Conservation (phyloP, 768 basidiomycete genomes). For the Tulasnella sp. region DNA sequence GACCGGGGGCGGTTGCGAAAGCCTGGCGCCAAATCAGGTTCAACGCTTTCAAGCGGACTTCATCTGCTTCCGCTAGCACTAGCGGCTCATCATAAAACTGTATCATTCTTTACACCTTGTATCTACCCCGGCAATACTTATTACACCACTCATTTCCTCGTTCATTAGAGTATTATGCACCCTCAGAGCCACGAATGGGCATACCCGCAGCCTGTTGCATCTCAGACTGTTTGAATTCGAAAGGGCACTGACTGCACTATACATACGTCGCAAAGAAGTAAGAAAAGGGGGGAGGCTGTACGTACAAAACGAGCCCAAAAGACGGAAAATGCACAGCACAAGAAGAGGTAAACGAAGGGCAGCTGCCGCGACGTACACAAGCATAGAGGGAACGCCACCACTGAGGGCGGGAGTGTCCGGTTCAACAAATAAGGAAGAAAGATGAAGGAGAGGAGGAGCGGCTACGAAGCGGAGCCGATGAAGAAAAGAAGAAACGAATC, state of each 20-base stretch:
- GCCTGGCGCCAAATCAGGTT: conserved; percentile 30
- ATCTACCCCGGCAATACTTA: neutral
- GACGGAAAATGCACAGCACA: conserved; percentile 20
- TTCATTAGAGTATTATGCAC: neutral
- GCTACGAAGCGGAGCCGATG: neutral
- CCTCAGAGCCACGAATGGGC: neutral
- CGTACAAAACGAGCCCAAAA: neutral
- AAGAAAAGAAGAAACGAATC: neutral
- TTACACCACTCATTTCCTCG: neutral
- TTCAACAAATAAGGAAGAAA: neutral
- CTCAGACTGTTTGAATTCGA: neutral
- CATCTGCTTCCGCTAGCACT: neutral
- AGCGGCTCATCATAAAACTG: neutral
- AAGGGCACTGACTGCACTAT: conserved; percentile 7
- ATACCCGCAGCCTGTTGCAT: neutral
- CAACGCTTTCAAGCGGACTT: neutral
- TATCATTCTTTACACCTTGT: neutral
- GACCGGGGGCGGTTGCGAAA: conserved; percentile 62
- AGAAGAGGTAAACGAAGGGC: neutral
- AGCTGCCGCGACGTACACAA: neutral
- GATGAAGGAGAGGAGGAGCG: conserved; percentile 3
- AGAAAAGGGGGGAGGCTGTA: neutral
- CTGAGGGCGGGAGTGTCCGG: neutral
- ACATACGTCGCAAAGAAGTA: neutral
- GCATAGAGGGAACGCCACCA: neutral